Evolutionary conservation across 2,329 filamentous ascomycete species (phyloP), one percentile per base, ranked within the genome.

Genomic region (Cucurbitaria berberidis): DNA sequence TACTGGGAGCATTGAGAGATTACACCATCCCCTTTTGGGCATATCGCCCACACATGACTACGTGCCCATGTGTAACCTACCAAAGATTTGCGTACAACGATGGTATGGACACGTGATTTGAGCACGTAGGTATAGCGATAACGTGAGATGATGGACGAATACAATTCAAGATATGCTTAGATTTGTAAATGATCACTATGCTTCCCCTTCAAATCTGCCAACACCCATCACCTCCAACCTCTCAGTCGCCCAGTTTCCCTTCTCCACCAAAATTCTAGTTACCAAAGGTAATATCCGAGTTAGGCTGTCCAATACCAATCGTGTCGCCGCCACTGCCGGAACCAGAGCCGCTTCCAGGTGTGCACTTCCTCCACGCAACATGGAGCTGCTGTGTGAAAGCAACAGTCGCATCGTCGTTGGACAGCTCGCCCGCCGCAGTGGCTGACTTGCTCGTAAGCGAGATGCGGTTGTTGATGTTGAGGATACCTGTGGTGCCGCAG

Each of bases 301-400:
- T 64, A 1, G 65, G 65, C 43, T 51, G 56, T 13, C 62, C 60
- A 53, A 70, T 68, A 22, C 64, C 67, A 56, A 72, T 66, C 5
- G 56, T 54, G 39, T 65, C 63, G 21, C 55, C 57, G 27, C 59
- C 60, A 36, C 35, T 35, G 42, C 53, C 51, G 15, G 48, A 39
- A 1, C 53, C 52, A 27, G 49, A 44, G 29, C 58, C 43, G 27
- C 46, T 58, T 45, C 49, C 50, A 15, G 64, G 61, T 13, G 63
- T 69, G 60, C 69, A 73, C 48, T 62, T 43, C 60, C 59, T 67
- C 69, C 69, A 72, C 7, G 65, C 53, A 55, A 73, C 69, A 44
- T 73, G 69, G 41, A 73, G 46, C 59, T 73, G 69, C 51, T 73
- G 69, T 9, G 68, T 73, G 53, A 73, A 72, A 39, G 68, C 68